phyloP scores from a whole-genome alignment of 768 basidiomycete species.

The Coprinopsis strossmayeri region DNA sequence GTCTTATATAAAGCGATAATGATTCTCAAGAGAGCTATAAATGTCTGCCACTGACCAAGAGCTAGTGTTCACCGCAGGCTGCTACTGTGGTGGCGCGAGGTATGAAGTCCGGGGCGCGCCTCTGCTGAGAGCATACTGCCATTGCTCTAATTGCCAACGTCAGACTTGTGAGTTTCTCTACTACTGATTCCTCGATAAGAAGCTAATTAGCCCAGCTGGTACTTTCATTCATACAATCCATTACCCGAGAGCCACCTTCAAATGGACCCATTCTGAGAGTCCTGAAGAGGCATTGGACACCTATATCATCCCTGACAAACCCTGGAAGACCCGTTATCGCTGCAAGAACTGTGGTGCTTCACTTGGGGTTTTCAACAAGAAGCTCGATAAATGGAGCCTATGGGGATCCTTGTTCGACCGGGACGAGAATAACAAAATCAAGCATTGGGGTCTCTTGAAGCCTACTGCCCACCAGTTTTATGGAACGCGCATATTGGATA shows the following conservation, averaged over 20 bases:
- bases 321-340: constrained; percentile 55
- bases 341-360: constrained; percentile 56
- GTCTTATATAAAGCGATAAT: too few relatives aligned
- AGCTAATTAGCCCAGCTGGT: constrained; percentile 31
- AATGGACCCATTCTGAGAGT: constrained; percentile 43
- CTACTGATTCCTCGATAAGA: not conserved
- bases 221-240: constrained; percentile 61
- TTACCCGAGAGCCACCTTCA: constrained; percentile 41
- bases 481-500: constrained; percentile 50
- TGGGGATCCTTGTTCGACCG: constrained; percentile 55
- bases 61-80: constrained; percentile 31
- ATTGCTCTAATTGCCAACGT: constrained; percentile 65
- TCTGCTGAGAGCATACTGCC: constrained; percentile 55
- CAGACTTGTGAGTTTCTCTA: constrained; percentile 37
- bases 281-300: constrained; percentile 32
- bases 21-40: too few relatives aligned
- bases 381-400: constrained; percentile 43
- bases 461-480: constrained; percentile 68
- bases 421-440: constrained; percentile 41
- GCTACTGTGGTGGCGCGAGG: constrained; percentile 50
- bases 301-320: constrained; percentile 42
- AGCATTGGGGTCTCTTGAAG: constrained; percentile 46
- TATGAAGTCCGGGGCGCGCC: constrained; percentile 45
- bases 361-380: constrained; percentile 47
- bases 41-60: too few relatives aligned